Conservation (phyloP, 345 rosid genomes). For the Rhizophora mangle region DNA sequence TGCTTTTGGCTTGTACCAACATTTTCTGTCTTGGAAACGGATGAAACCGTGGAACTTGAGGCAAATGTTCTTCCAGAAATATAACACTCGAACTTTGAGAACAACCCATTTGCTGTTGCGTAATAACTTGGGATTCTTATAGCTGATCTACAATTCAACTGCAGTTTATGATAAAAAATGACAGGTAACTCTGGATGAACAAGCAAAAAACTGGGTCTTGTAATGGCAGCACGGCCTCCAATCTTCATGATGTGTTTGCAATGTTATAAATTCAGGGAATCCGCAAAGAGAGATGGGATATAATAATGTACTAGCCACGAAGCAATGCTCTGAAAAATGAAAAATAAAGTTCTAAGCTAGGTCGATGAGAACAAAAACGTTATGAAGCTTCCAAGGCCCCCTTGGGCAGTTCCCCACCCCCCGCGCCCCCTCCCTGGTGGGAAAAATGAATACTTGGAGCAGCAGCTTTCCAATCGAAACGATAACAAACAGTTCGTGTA, state of each 20-base stretch:
- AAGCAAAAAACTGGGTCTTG: conserved; percentile 52
- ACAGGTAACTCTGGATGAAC: conserved; percentile 59
- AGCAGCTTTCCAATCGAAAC: no score
- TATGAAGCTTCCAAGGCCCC: no score
- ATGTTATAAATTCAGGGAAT: background rate
- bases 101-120: conserved; percentile 28
- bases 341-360: background rate
- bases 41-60: conserved; percentile 41
- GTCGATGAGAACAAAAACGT: background rate
- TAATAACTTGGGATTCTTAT: conserved; percentile 30
- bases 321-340: background rate
- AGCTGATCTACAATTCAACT: conserved; percentile 22
- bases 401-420: no score
- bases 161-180: conserved; percentile 28
- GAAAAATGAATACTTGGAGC: conserved; percentile 13
- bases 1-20: conserved; percentile 34
- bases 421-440: no score
- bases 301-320: background rate
- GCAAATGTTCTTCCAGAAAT: conserved; percentile 45
- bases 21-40: conserved; percentile 28
- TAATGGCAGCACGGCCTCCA: conserved; percentile 47
- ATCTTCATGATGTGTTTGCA: conserved; percentile 42
- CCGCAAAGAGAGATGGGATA: conserved; percentile 22
- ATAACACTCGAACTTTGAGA: conserved; percentile 35
- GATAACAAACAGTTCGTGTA: no score